Evolutionary conservation across 2,329 filamentous ascomycete species (phyloP).

Genomic region (Malbranchea cinnamomea): DNA sequence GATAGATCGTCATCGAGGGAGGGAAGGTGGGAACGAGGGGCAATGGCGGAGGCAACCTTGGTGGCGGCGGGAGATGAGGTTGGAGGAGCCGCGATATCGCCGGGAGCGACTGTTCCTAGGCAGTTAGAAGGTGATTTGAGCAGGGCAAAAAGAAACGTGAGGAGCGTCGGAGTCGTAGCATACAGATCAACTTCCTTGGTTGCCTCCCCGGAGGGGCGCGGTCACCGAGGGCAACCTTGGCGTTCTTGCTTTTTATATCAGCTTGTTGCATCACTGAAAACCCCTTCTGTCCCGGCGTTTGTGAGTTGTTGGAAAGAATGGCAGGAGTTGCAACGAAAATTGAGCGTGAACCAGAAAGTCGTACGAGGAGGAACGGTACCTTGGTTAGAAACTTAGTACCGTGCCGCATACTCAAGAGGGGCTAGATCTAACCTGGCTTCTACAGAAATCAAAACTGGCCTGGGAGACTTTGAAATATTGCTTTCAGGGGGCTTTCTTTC

Average conservation of each 20-base stretch:
- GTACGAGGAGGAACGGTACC: too few relatives aligned
- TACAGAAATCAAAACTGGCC: too few relatives aligned
- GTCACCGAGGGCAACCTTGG: constrained; percentile 4
- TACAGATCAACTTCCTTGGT: constrained; percentile 30
- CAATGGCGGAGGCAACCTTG: constrained; percentile 2
- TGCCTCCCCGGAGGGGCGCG: constrained; percentile 12
- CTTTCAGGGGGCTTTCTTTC: too few relatives aligned
- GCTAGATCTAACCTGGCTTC: too few relatives aligned
- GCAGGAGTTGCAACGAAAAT: too few relatives aligned
- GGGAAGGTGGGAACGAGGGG: constrained; percentile 6
- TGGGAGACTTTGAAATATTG: too few relatives aligned
- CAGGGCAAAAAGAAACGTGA: background rate
- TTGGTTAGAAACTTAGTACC: too few relatives aligned
- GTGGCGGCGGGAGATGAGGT: constrained; percentile 7
- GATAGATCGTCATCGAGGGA: constrained; percentile 2
- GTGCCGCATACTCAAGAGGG: too few relatives aligned
- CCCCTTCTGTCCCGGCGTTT: background rate
- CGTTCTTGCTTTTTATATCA: background rate
- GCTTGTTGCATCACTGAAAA: too few relatives aligned
- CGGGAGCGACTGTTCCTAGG: constrained; percentile 24
- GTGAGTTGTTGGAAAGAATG: too few relatives aligned
- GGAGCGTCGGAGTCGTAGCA: constrained; percentile 7
- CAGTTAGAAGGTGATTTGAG: background rate
- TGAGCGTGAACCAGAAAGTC: too few relatives aligned
- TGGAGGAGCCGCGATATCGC: constrained; percentile 21